Evolutionary conservation across 177 flowering plant species (phyloP), one percentile per base, ranked within the genome.

Genomic region (Vitis hybrid): DNA sequence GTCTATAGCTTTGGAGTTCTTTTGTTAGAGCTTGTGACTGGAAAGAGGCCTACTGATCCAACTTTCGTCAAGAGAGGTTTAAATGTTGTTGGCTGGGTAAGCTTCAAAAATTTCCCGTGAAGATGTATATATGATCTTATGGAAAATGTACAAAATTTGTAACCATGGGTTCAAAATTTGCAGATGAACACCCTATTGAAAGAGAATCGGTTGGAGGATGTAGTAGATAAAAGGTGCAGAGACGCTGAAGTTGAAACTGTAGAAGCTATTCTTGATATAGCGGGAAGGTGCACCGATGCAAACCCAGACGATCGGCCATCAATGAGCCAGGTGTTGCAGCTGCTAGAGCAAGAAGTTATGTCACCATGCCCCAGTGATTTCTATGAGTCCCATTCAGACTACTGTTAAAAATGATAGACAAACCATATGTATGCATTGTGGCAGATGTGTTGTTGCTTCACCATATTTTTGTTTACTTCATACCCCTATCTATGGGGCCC

Each of bases 1-100:
- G 91, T 96, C 1, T 96, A 93, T 69, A 96, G 99, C 85, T 96
- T 88, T 74, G 99, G 99, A 26, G 98, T 96, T 60, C 92, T 96
- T 9, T 67, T 96, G 75, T 79, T 96, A 23, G 99, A 96, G 82
- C 90, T 96, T 30, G 88, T 96, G 11, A 93, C 92, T 14, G 98
- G 99, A 32, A 96, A 88, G 79, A 85, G 98, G 69, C 99, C 98
- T 2, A 92, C 97, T 6, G 97, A 96, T 87, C 87, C 95, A 60
- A 67, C 85, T 23, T 93, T 93, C 71, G 92, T 92, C 10, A 84
- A 82, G 71, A 80, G 83, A 60, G 97, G 99, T 30, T 78, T 93
- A 62, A 96, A 93, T 70, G 88, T 96, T 23, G 97, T 93, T 51
- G 97, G 99, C 51, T 96, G 99, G 98, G 98, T 96, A 74, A 75